Percentiles rank a stretch among this genome's conserved stretches.
Conservation (phyloP, 768 basidiomycete species). For the Suillus placidus region DNA sequence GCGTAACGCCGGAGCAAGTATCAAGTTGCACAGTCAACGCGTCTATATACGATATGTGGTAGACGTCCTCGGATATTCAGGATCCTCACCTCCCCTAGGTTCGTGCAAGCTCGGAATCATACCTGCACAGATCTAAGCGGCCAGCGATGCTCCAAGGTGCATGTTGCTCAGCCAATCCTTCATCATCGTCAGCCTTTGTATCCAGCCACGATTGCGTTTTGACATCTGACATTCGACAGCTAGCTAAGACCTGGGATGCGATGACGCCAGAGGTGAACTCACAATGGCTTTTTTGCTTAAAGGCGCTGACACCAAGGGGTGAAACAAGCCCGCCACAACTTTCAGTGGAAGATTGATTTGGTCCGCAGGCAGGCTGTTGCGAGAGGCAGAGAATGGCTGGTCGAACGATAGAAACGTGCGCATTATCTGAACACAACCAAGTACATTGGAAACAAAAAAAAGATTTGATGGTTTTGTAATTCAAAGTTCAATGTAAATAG, state of each 20-base stretch:
- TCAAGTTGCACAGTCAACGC: slow-evolving; percentile 62
- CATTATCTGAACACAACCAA: slow-evolving; percentile 60
- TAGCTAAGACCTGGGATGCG: slow-evolving; percentile 54
- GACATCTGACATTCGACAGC: slow-evolving; percentile 58
- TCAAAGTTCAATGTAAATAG: too few species aligned
- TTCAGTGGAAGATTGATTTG: too few species aligned
- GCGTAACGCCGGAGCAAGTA: slow-evolving; percentile 56
- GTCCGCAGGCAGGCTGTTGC: too few species aligned
- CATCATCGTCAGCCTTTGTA: slow-evolving; percentile 53
- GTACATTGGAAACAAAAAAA: slow-evolving; percentile 57
- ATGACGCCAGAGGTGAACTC: slow-evolving; percentile 53
- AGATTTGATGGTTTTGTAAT: slow-evolving; percentile 15
- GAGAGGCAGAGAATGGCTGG: neutral
- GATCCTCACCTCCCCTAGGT: slow-evolving; percentile 22
- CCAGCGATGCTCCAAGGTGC: slow-evolving; percentile 59
- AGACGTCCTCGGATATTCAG: neutral
- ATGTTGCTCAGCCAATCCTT: slow-evolving; percentile 14
- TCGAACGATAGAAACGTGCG: slow-evolving; percentile 44
- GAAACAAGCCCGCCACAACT: neutral
- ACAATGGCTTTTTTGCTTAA: too few species aligned
- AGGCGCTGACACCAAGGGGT: neutral
- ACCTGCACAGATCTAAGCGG: slow-evolving; percentile 56
- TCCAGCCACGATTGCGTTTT: slow-evolving; percentile 53
- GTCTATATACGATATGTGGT: slow-evolving; percentile 53
- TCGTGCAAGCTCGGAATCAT: slow-evolving; percentile 50